phyloP scores from a whole-genome alignment of 2,329 filamentous ascomycete species.

The Cryphonectria nitschkei region DNA sequence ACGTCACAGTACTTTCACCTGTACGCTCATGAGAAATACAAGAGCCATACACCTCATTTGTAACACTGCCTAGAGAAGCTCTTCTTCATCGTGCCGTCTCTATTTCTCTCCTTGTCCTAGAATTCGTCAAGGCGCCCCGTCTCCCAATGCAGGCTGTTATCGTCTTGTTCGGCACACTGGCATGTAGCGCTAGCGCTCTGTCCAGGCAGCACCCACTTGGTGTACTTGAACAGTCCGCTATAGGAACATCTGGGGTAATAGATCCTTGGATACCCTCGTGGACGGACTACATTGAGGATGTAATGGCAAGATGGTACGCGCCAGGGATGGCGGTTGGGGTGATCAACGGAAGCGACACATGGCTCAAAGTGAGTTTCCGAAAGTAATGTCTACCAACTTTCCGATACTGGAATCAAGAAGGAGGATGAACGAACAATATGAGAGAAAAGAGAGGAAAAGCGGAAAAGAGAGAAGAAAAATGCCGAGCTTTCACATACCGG shows the following conservation, averaged over 20 bases:
- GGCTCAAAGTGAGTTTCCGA: slow-evolving; percentile 41
- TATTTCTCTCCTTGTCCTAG: too few species aligned
- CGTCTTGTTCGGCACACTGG: neutral
- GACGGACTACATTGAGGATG: slow-evolving; percentile 32
- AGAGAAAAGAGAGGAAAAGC: too few species aligned
- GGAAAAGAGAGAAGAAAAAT: too few species aligned
- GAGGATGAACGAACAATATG: too few species aligned
- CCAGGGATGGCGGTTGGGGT: slow-evolving; percentile 54
- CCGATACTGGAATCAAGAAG: too few species aligned
- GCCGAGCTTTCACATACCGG: too few species aligned
- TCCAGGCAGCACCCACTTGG: slow-evolving; percentile 7
- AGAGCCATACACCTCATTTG: neutral
- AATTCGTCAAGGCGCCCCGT: neutral
- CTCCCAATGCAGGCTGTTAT: neutral
- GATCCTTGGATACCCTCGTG: slow-evolving; percentile 7
- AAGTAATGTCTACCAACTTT: neutral
- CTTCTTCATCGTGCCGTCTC: neutral
- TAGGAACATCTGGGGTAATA: neutral
- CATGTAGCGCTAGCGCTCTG: neutral
- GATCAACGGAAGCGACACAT: slow-evolving; percentile 48
- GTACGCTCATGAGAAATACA: neutral
- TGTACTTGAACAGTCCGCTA: neutral
- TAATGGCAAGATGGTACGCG: slow-evolving; percentile 48
- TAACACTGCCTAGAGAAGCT: neutral
- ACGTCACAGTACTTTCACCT: neutral